These are phyloP conservation scores for Tinospora cordifolia DNA, from an alignment of 164 flowering plant genomes.

Conservation along the genomic window DNA sequence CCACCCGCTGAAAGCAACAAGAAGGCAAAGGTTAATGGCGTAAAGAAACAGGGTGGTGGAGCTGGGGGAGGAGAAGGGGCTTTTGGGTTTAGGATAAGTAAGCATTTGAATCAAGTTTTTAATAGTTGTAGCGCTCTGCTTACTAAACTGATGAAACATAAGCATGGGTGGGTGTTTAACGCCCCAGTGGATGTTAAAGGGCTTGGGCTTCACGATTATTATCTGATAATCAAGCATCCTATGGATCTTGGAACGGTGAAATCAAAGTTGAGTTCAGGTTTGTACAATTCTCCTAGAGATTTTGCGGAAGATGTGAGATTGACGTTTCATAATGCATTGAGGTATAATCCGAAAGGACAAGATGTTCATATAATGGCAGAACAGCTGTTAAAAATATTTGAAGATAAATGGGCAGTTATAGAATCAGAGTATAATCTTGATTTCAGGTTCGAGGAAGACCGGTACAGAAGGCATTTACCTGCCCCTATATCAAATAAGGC, in stretches of 20 bases:
- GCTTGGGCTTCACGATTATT: slow-evolving; percentile 67
- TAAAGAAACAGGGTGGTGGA: slow-evolving; percentile 42
- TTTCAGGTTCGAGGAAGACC: slow-evolving; percentile 19
- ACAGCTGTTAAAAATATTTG: slow-evolving; percentile 45
- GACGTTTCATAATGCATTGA: slow-evolving; percentile 76
- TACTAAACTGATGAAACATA: slow-evolving; percentile 62
- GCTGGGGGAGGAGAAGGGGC: slow-evolving; percentile 12
- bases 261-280: slow-evolving; percentile 39
- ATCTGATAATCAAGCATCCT: slow-evolving; percentile 54
- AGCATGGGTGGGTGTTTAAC: slow-evolving; percentile 52
- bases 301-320: slow-evolving; percentile 85
- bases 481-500: slow-evolving; percentile 32
- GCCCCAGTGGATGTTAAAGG: slow-evolving; percentile 60
- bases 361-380: slow-evolving; percentile 78
- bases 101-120: slow-evolving; percentile 24
- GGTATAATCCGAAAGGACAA: slow-evolving; percentile 75
- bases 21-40: slow-evolving; percentile 50
- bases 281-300: slow-evolving; percentile 62
- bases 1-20: slow-evolving; percentile 61
- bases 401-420: slow-evolving; percentile 47
- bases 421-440: slow-evolving; percentile 32
- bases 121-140: slow-evolving; percentile 43
- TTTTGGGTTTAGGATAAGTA: slow-evolving; percentile 23
- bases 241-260: slow-evolving; percentile 93
- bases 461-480: slow-evolving; percentile 23